Conservation (phyloP, 2,329 filamentous ascomycete species). For the Emericellopsis cladophorae region DNA sequence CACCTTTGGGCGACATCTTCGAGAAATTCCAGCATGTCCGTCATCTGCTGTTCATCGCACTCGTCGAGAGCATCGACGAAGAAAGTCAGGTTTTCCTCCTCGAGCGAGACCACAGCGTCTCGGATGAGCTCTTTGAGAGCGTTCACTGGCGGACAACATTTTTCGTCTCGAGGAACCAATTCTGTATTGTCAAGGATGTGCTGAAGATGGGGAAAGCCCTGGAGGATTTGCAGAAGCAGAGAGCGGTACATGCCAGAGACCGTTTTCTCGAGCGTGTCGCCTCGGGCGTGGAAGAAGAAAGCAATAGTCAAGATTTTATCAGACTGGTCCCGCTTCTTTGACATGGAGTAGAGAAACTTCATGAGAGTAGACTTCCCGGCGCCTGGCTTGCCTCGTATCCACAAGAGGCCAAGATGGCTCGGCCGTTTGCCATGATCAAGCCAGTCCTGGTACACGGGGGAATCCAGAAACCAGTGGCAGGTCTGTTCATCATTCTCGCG, state of each 20-base stretch:
- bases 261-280: slow-evolving; percentile 28
- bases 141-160: background rate
- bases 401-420: slow-evolving; percentile 3
- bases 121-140: slow-evolving; percentile 3
- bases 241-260: slow-evolving; percentile 35
- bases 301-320: background rate
- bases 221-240: slow-evolving; percentile 31
- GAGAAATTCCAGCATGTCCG: slow-evolving; percentile 26
- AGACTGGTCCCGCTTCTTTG: slow-evolving; percentile 4
- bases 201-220: slow-evolving; percentile 17
- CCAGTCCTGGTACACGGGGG: slow-evolving; percentile 1
- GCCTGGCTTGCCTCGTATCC: slow-evolving; percentile 31
- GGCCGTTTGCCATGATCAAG: background rate
- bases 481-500: slow-evolving; percentile 2
- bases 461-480: slow-evolving; percentile 7
- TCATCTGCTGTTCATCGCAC: slow-evolving; percentile 3
- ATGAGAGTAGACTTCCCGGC: slow-evolving; percentile 32
- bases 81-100: slow-evolving; percentile 1
- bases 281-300: slow-evolving; percentile 20
- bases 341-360: slow-evolving; percentile 18
- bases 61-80: slow-evolving; percentile 9
- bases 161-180: background rate
- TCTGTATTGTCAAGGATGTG: slow-evolving; percentile 12
- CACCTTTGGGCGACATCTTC: slow-evolving; percentile 16
- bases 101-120: slow-evolving; percentile 1